Base-by-base conservation (phyloP, 1,284 basidiomycete species). In the Pseudozyma tsukubaensis region DNA sequence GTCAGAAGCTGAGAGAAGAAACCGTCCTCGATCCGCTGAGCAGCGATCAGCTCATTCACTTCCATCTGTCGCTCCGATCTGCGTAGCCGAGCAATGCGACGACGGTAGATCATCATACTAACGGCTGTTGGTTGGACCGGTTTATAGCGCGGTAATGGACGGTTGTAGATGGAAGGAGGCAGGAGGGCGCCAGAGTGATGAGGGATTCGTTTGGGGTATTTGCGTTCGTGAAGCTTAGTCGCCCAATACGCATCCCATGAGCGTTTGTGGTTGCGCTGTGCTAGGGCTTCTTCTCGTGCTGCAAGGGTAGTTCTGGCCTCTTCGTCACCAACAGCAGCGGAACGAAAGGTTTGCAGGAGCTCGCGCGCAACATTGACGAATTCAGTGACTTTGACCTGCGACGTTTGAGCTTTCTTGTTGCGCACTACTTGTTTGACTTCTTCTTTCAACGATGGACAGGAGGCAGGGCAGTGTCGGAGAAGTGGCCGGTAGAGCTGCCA, bases 51-150 rank as follows among this genome's bases (percentile, higher is more conserved):
- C 54, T 80, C 79, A 29, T 58, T 57, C 14, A 74, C 37, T 43
- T 80, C 79, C 50, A 61, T 58, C 45, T 45, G 61, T 12, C 63
- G 55, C 21, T 72, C 67, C 12, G 67, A 51, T 3, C 81, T 70
- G 11, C 49, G 35, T 21, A 69, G 16, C 16, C 81, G 69, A 6
- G 64, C 70, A 4, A 72, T 18, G 2, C 79, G 72, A 7, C 82
- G 77, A 4, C 60, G 56, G 29, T 62, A 64, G 68, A 84, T 82
- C 77, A 79, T 83, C 83, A 84, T 82, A 34, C 76, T 79, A 45
- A 84, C 66, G 8, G 39, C 36, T 3, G 56, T 47, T 0, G 83
- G 83, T 59, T 84, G 83, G 14, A 71, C 66, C 13, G 82, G 82
- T 50, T 81, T 81, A 77, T 80, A 83, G 7, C 83, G 76, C 21